Percentiles rank a stretch among this genome's conserved stretches.
These are phyloP conservation scores for Colletotrichum sp. DNA, from an alignment of 2,329 filamentous ascomycete genomes.

Conservation along the genomic window DNA sequence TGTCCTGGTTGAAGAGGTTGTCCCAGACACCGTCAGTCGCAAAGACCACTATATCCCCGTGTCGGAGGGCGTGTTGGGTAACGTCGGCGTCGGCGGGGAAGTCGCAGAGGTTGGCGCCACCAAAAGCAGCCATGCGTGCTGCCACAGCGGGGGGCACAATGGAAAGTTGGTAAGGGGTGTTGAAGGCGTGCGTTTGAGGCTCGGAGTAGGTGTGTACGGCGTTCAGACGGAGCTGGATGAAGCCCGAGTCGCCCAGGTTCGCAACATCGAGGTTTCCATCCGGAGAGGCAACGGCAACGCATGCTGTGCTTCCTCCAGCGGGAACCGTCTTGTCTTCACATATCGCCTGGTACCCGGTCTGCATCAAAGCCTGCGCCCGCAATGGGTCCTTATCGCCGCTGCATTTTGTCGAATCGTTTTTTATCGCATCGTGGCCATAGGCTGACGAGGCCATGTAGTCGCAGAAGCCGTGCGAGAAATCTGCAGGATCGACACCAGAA, in stretches of 20 bases:
- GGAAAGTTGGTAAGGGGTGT: slow-evolving; percentile 94
- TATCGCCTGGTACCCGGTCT: slow-evolving; percentile 83
- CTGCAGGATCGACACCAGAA: slow-evolving; percentile 89
- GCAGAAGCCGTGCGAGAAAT: slow-evolving; percentile 94
- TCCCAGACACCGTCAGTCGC: slow-evolving; percentile 97
- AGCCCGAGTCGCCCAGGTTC: slow-evolving; percentile 95
- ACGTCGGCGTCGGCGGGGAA: slow-evolving; percentile 84
- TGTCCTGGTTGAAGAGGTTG: slow-evolving; percentile 90
- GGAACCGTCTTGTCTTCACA: slow-evolving; percentile 74
- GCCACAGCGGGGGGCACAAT: slow-evolving; percentile 83
- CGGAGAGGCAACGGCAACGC: slow-evolving; percentile 77
- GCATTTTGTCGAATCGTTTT: slow-evolving; percentile 28
- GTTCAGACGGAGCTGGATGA: slow-evolving; percentile 83
- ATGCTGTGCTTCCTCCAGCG: slow-evolving; percentile 91
- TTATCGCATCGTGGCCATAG: slow-evolving; percentile 53
- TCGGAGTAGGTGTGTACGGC: slow-evolving; percentile 83
- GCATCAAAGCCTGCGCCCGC: slow-evolving; percentile 62
- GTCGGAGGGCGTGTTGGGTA: slow-evolving; percentile 76
- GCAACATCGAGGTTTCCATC: slow-evolving; percentile 84
- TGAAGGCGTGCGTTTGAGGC: slow-evolving; percentile 95
- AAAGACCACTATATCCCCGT: slow-evolving; percentile 93
- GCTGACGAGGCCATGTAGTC: slow-evolving; percentile 88
- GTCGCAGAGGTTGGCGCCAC: slow-evolving; percentile 81
- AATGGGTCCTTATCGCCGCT: slow-evolving; percentile 4
- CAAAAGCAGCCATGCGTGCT: slow-evolving; percentile 82